Evolutionary conservation across 768 basidiomycete species (phyloP).

Genomic region (Termitomyces sp.): DNA sequence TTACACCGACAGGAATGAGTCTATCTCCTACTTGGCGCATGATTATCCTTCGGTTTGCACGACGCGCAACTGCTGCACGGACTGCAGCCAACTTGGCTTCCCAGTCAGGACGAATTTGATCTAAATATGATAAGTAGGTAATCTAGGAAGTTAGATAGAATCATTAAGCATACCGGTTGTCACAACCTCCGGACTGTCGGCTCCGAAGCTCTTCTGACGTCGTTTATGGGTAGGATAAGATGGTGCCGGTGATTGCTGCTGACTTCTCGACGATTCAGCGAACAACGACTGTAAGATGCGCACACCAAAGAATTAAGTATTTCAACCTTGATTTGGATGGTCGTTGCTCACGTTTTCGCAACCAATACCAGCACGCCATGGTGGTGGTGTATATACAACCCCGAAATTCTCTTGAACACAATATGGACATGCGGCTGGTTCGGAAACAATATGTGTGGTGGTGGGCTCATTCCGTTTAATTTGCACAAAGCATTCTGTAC

Average conservation of each 20-base stretch:
- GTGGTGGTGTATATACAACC: slow-evolving; percentile 76
- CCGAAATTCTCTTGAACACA: slow-evolving; percentile 98
- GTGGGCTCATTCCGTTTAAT: slow-evolving; percentile 97
- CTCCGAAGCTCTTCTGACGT: slow-evolving; percentile 84
- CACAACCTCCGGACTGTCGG: slow-evolving; percentile 85
- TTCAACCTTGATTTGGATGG: background rate
- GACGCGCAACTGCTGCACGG: slow-evolving; percentile 90
- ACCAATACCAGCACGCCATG: slow-evolving; percentile 76
- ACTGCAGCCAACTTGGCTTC: slow-evolving; percentile 93
- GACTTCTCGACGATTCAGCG: slow-evolving; percentile 50
- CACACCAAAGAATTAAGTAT: background rate
- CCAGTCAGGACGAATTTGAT: slow-evolving; percentile 98
- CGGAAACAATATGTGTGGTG: slow-evolving; percentile 90
- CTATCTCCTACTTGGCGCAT: slow-evolving; percentile 99
- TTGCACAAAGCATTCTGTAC: slow-evolving; percentile 98
- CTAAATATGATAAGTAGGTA: slow-evolving; percentile 32
- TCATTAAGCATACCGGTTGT: slow-evolving; percentile 60
- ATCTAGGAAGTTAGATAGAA: slow-evolving; percentile 1
- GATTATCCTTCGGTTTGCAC: slow-evolving; percentile 92
- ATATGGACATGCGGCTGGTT: slow-evolving; percentile 95
- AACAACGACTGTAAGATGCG: slow-evolving; percentile 23
- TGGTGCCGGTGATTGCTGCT: slow-evolving; percentile 33
- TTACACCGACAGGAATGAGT: slow-evolving; percentile 94
- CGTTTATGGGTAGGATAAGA: slow-evolving; percentile 52
- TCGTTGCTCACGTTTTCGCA: slow-evolving; percentile 60